phyloP scores from a whole-genome alignment of 805 yeast genomes.

The Schwanniomyces vanrijiae region DNA sequence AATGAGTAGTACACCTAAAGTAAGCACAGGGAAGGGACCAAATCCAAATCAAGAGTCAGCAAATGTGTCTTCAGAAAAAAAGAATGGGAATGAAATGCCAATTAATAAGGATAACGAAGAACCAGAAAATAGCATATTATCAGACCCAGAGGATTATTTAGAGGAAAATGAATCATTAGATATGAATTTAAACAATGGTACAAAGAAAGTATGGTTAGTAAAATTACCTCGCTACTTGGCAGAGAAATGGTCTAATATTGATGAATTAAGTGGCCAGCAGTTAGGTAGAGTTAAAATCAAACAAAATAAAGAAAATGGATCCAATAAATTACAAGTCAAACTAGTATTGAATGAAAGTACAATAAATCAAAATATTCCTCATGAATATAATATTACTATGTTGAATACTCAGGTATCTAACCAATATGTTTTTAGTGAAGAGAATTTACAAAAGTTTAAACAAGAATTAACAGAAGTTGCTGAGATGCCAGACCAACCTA shows the following conservation, averaged over 20 bases:
- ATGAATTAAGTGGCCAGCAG: constrained; percentile 65
- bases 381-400: constrained; percentile 76
- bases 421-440: constrained; percentile 85
- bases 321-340: constrained; percentile 47
- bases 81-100: background rate
- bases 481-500: constrained; percentile 54
- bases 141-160: constrained; percentile 46
- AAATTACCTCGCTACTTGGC: constrained; percentile 86
- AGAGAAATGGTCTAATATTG: constrained; percentile 69
- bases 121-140: constrained; percentile 34
- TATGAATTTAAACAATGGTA: constrained; percentile 61
- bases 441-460: constrained; percentile 63
- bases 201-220: constrained; percentile 87
- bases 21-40: constrained; percentile 5
- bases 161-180: constrained; percentile 72
- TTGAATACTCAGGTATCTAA: constrained; percentile 80
- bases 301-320: constrained; percentile 34
- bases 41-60: background rate
- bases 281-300: constrained; percentile 79
- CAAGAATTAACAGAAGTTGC: constrained; percentile 52
- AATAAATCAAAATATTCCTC: constrained; percentile 55
- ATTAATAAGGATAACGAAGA: constrained; percentile 6
- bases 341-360: constrained; percentile 46
- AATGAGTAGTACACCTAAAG: constrained; percentile 7
- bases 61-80: background rate